Percentiles rank a stretch among this genome's conserved stretches.
phyloP scores from a whole-genome alignment of 2,329 filamentous ascomycete species.

The Diaporthe vexans region DNA sequence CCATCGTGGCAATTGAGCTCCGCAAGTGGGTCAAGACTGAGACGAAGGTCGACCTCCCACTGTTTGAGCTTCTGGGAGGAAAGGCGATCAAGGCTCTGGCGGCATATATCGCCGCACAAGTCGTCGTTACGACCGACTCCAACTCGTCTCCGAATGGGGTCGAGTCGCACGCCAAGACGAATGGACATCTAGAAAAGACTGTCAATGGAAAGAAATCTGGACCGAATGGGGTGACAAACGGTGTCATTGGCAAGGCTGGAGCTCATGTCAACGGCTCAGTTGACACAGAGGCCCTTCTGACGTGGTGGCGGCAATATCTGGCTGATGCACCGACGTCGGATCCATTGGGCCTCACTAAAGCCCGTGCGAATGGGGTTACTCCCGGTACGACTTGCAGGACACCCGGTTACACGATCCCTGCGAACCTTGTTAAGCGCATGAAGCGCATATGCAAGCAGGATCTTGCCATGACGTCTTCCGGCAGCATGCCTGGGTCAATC shows the following conservation, averaged over 20 bases:
- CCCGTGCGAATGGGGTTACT: too few relatives aligned
- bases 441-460: conserved; percentile 13
- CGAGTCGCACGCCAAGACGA: not conserved
- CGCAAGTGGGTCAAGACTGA: conserved; percentile 29
- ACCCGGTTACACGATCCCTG: not conserved
- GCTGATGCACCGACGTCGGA: not conserved
- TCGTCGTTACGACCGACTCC: not conserved
- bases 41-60: conserved; percentile 11
- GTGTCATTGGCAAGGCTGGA: not conserved
- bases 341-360: not conserved
- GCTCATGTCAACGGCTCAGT: not conserved
- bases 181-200: not conserved
- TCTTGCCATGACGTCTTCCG: not conserved
- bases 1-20: conserved; percentile 29
- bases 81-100: not conserved
- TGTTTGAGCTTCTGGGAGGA: conserved; percentile 9
- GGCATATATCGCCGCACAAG: conserved; percentile 3
- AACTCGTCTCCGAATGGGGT: not conserved
- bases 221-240: not conserved
- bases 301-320: conserved; percentile 12
- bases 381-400: not conserved
- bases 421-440: conserved; percentile 4
- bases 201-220: not conserved
- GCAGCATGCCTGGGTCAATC: not conserved
- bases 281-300: not conserved